phyloP scores from a whole-genome alignment of 768 basidiomycete species.

The Fistulinella prunicolor region DNA sequence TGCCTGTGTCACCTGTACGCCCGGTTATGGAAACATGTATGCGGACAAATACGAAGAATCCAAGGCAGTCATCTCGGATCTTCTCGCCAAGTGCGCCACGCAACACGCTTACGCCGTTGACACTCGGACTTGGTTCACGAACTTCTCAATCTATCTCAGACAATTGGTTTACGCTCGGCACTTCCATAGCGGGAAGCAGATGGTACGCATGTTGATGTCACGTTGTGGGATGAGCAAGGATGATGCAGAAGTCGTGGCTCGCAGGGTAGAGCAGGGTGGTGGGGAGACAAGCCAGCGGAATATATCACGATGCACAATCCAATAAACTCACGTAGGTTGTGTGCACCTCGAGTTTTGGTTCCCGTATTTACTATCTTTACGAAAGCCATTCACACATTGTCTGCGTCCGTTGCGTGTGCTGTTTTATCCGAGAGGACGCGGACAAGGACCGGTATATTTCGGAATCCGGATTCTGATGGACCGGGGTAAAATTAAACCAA shows the following conservation, averaged over 20 bases:
- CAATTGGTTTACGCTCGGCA: conserved; percentile 22
- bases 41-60: conserved; percentile 38
- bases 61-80: conserved; percentile 23
- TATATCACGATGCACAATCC: conserved; percentile 14
- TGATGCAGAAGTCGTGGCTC: conserved; percentile 19
- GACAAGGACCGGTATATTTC: too few relatives aligned
- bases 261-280: conserved; percentile 16
- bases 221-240: conserved; percentile 24
- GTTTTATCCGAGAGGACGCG: neutral
- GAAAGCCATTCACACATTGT: too few relatives aligned
- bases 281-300: neutral
- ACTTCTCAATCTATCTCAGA: conserved; percentile 23
- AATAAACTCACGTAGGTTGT: conserved; percentile 15
- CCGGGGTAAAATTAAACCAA: neutral
- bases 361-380: neutral
- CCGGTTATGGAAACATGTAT: conserved; percentile 30
- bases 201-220: conserved; percentile 23
- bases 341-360: neutral
- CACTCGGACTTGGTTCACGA: conserved; percentile 24
- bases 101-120: conserved; percentile 20
- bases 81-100: conserved; percentile 22
- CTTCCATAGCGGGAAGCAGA: conserved; percentile 21
- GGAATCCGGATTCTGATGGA: neutral
- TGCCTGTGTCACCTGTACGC: conserved; percentile 32
- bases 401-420: neutral